Base-by-base conservation (phyloP, 345 rosid species). In the Theobroma cacao region DNA sequence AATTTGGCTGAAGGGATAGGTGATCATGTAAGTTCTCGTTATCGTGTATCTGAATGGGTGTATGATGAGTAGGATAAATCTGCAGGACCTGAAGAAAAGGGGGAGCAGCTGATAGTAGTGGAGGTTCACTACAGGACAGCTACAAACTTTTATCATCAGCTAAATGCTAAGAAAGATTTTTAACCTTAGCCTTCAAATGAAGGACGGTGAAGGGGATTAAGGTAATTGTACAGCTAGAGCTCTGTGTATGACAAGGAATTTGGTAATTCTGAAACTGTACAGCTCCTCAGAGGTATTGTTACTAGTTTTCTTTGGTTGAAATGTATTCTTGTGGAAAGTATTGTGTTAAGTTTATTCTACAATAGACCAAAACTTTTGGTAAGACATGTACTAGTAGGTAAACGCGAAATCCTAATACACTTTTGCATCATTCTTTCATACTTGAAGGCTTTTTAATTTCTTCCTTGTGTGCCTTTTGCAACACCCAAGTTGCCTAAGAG, bases 21-120 rank as follows among this genome's bases (percentile, higher is more conserved):
- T 50, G 78, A 79, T 31, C 67, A 62, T 55, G 75, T 2, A 63
- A 71, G 80, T 50, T 76, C 81, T 24, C 71, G 43, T 40, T 40
- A 72, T 58, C 66, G 73, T 55, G 53, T 89, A 48, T 86, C 88
- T 11, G 73, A 77, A 2, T 94, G 91, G 92, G 74, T 82, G 41
- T 89, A 82, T 78, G 87, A 90, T 64, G 76, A 80, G 17, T 87
- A 79, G 74, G 59, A 74, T 45, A 31, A 10, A 61, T 48, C 38
- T 66, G 71, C 68, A 38, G 64, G 70, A 40, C 7, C 24, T 5
- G 31, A 41, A 38, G 72, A 55, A 28, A n/a, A n/a, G n/a, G 74
- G 30, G 24, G 55, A 12, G 24, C 43, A 53, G 15, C 4, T 15
- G 34, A 15, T 55, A n/a, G 17, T 17, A 33, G 36, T 64, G 64